Conservation (phyloP, 176 grass and related monocot genomes). For the bread wheat (Triticum aestivum) region IWGSC_CS_RefSeq_v2.1 NC_057800.1:37561445-37561944, state of each 20-base stretch:
- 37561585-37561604: constrained; percentile 35
- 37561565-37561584: constrained; percentile 63
- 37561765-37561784: constrained; percentile 31
- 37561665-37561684: constrained; percentile 41
- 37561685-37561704: constrained; percentile 53
- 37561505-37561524: not conserved
- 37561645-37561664: constrained; percentile 58
- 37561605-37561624: constrained; percentile 59
- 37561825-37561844: not conserved
- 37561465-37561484: constrained; percentile 25
- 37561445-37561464: constrained; percentile 58
- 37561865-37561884: constrained; percentile 1
- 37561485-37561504: not conserved
- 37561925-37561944: not conserved
- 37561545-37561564: constrained; percentile 24
- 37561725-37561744: constrained; percentile 74
- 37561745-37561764: constrained; percentile 67
- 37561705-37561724: constrained; percentile 34
- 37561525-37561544: constrained; percentile 6
- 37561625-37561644: constrained; percentile 53
- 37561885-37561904: not conserved
- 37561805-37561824: not conserved
- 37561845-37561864: constrained; percentile 4
- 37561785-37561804: not conserved
- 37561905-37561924: not conserved